Conservation (phyloP, 257 asterid genomes). For the Cinchona pubescens region DNA sequence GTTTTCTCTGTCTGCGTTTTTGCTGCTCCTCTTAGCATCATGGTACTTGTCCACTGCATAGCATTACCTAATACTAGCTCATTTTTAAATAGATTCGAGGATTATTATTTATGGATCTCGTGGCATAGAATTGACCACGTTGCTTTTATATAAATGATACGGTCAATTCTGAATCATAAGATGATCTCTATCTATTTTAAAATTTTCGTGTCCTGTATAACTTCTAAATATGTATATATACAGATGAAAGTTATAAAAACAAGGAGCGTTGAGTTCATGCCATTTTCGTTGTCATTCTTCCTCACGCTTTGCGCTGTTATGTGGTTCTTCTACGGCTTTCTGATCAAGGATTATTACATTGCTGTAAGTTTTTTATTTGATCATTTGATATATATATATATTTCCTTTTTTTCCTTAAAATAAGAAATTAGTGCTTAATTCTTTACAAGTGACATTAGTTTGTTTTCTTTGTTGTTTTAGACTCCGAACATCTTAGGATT, state of each 20-base stretch:
- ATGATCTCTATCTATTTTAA: too few relatives aligned
- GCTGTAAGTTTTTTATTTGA: conserved; percentile 58
- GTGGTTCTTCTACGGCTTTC: conserved; percentile 76
- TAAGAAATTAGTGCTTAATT: background rate
- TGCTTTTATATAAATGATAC: too few relatives aligned
- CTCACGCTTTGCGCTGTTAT: conserved; percentile 71
- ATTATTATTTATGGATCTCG: too few relatives aligned
- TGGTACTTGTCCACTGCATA: conserved; percentile 40
- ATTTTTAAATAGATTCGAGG: too few relatives aligned
- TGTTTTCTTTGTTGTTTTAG: background rate
- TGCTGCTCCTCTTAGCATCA: conserved; percentile 76
- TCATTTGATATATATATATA: background rate
- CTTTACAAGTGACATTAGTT: background rate
- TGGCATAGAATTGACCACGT: too few relatives aligned
- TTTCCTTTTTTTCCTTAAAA: background rate
- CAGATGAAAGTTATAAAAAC: conserved; percentile 59
- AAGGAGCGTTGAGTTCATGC: conserved; percentile 84
- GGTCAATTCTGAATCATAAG: too few relatives aligned
- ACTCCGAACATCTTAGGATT: conserved; percentile 12
- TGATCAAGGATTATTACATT: conserved; percentile 57
- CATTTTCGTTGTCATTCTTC: conserved; percentile 60
- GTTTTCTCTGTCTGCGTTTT: conserved; percentile 64
- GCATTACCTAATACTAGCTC: background rate
- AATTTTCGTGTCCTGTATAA: too few relatives aligned
- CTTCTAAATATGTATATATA: background rate